Conservation (phyloP, 768 basidiomycete genomes). For the Naganishia kalamii region DNA sequence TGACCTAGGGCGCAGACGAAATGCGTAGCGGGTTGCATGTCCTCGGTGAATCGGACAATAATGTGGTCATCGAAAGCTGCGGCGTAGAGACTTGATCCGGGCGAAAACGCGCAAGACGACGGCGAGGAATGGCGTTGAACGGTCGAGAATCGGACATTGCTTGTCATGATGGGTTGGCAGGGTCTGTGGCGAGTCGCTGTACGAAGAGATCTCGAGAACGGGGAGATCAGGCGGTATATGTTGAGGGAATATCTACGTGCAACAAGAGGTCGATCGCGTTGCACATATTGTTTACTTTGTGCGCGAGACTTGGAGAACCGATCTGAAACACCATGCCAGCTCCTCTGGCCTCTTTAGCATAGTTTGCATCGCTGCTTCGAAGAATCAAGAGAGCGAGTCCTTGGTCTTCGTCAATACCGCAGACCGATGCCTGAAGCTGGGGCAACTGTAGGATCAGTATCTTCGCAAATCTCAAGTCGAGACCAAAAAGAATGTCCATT, state of each 20-base stretch:
- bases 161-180: background rate
- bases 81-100: constrained; percentile 78
- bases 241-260: background rate
- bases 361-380: no score
- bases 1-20: constrained; percentile 54
- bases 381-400: no score
- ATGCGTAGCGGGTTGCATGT: constrained; percentile 72
- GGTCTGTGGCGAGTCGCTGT: background rate
- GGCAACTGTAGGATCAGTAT: no score
- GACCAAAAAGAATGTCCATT: no score
- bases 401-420: no score
- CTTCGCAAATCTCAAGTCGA: no score
- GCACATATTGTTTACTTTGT: background rate
- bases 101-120: constrained; percentile 57
- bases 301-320: no score
- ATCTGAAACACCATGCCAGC: no score
- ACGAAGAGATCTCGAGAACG: background rate
- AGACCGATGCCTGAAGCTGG: no score
- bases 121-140: constrained; percentile 7
- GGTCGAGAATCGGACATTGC: background rate
- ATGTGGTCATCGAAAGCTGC: constrained; percentile 71
- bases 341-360: no score
- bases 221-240: background rate
- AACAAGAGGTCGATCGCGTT: background rate
- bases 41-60: constrained; percentile 74